Conservation (phyloP, 2,329 filamentous ascomycete species). For the Aspergillus tamarii region DNA sequence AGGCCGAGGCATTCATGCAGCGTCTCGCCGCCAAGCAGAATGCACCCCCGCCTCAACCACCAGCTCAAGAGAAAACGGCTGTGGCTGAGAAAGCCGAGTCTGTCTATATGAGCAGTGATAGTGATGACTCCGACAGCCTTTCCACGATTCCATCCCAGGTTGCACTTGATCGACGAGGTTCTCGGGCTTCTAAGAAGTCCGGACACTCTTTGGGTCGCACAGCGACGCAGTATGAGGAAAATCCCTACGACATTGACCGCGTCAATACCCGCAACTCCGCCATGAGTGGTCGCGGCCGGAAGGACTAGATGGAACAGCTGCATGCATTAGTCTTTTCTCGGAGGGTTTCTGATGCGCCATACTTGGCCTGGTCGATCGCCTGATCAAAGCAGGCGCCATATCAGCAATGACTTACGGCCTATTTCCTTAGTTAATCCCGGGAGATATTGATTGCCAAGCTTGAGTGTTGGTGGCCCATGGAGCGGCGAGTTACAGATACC, state of each 20-base stretch:
- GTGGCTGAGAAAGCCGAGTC: background rate
- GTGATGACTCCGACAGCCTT: slow-evolving; percentile 1
- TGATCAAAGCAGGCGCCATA: background rate
- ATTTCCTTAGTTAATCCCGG: background rate
- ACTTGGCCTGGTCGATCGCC: background rate
- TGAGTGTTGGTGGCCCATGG: background rate
- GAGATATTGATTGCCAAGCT: background rate
- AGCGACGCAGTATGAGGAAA: slow-evolving; percentile 15
- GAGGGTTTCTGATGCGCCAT: background rate
- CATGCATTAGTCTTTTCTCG: background rate
- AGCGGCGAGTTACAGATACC: background rate
- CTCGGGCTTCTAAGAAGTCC: slow-evolving; percentile 6
- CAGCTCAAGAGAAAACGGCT: background rate
- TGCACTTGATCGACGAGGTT: background rate
- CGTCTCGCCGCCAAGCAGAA: slow-evolving; percentile 18
- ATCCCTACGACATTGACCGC: slow-evolving; percentile 17
- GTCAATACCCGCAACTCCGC: slow-evolving; percentile 12
- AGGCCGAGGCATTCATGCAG: slow-evolving; percentile 36
- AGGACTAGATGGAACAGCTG: background rate
- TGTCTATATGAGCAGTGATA: background rate
- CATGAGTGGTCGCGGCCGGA: background rate
- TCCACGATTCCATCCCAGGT: slow-evolving; percentile 2
- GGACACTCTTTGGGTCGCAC: slow-evolving; percentile 3
- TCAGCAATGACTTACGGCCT: background rate
- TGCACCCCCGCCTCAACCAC: background rate